These are phyloP conservation scores for Malus sylvestris DNA, from an alignment of 306 rosid species.

Conservation along the genomic window DNA sequence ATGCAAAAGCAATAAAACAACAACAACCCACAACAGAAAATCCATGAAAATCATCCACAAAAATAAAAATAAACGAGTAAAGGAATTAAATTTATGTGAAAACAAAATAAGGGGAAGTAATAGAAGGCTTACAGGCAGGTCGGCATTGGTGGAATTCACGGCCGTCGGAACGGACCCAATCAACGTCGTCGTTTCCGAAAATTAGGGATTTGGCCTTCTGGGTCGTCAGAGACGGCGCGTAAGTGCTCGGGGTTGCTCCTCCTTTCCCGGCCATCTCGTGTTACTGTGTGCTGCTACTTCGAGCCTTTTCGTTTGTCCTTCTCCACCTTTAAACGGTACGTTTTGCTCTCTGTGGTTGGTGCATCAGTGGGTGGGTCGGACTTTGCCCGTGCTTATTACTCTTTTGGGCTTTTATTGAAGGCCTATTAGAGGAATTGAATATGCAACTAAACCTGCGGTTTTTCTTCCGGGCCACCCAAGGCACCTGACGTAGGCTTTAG, in stretches of 20 bases:
- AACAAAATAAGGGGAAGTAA: not conserved
- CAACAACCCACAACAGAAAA: not conserved
- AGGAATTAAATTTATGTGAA: not conserved
- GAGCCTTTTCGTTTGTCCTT: not conserved
- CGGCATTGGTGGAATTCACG: constrained; percentile 88
- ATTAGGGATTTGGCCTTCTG: constrained; percentile 31
- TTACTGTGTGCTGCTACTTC: not conserved
- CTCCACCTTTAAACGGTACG: not conserved
- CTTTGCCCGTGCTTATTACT: not conserved
- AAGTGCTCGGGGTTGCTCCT: constrained; percentile 52
- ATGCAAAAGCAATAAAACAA: not conserved
- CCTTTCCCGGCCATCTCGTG: constrained; percentile 57
- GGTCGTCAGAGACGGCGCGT: constrained; percentile 58
- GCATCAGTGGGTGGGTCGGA: not conserved
- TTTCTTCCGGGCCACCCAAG: too few relatives aligned
- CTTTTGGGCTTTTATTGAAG: not conserved
- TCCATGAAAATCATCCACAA: not conserved
- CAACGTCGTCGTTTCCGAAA: constrained; percentile 32
- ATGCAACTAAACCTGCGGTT: not conserved
- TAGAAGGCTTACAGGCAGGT: constrained; percentile 58
- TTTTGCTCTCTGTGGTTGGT: not conserved
- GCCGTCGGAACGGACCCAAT: constrained; percentile 84
- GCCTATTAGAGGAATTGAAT: not conserved
- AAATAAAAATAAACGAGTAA: not conserved
- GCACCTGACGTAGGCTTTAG: too few relatives aligned